Percentiles rank a stretch among this genome's conserved stretches.
phyloP scores from a whole-genome alignment of 164 flowering plant species.

The Piper betle region DNA sequence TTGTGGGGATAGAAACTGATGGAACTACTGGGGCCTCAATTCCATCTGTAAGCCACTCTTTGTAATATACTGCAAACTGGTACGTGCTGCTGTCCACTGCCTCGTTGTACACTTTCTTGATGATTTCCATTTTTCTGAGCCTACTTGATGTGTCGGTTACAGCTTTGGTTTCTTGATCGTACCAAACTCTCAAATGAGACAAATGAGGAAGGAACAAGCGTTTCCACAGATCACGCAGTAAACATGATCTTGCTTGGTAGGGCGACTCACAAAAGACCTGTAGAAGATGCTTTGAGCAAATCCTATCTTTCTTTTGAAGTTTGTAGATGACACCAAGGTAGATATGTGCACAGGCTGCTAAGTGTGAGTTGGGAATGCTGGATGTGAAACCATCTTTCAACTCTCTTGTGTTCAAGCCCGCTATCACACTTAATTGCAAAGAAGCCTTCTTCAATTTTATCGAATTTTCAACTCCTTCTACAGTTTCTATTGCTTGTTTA shows the following conservation, averaged over 20 bases:
- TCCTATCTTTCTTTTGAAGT: constrained; percentile 48
- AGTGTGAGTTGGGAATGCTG: constrained; percentile 41
- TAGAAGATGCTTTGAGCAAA: constrained; percentile 54
- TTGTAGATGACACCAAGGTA: constrained; percentile 58
- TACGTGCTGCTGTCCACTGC: constrained; percentile 47
- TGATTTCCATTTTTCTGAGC: constrained; percentile 35
- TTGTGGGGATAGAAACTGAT: constrained; percentile 32
- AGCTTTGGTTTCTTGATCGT: constrained; percentile 40
- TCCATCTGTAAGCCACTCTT: constrained; percentile 67
- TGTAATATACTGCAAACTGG: constrained; percentile 64
- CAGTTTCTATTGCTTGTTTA: constrained; percentile 44
- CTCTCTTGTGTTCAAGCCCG: constrained; percentile 46
- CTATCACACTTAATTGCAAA: constrained; percentile 45
- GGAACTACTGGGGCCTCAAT: constrained; percentile 52
- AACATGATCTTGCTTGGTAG: constrained; percentile 33
- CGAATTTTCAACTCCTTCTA: constrained; percentile 28
- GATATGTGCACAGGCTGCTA: constrained; percentile 74
- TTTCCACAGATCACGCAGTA: constrained; percentile 65
- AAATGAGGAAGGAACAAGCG: constrained; percentile 50
- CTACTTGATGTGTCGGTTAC: constrained; percentile 24
- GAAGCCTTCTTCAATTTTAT: constrained; percentile 50
- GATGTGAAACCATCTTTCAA: constrained; percentile 44
- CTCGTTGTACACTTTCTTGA: constrained; percentile 49
- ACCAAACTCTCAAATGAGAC: constrained; percentile 51
- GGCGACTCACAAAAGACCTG: constrained; percentile 71